Evolutionary conservation across 164 flowering plant genomes (phyloP).

Genomic region (Cinnamomum chago): DNA sequence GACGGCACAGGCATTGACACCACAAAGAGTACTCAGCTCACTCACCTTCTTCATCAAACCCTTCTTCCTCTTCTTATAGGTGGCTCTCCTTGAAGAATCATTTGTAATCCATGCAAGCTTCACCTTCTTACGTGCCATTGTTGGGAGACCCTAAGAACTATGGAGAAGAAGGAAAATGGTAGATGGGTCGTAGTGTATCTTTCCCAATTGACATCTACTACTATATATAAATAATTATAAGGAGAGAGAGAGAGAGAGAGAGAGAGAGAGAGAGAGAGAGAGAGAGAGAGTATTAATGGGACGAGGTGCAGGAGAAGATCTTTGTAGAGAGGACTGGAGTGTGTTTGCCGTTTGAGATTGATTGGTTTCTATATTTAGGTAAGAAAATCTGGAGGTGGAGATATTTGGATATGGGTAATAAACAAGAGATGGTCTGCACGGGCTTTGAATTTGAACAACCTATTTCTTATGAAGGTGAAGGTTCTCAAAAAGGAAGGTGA

Average conservation of each 20-base stretch:
- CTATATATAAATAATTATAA: not conserved
- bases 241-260: not conserved
- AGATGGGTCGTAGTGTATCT: not conserved
- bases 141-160: not conserved
- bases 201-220: not conserved
- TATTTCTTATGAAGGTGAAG: not conserved
- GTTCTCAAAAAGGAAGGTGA: not conserved
- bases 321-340: not conserved
- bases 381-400: not conserved
- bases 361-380: not conserved
- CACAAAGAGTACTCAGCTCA: slow-evolving; percentile 63
- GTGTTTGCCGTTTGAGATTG: not conserved
- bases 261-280: not conserved
- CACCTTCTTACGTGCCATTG: slow-evolving; percentile 65
- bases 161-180: not conserved
- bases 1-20: slow-evolving; percentile 50
- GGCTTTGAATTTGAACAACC: not conserved
- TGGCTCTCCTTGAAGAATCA: slow-evolving; percentile 52
- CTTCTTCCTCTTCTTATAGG: slow-evolving; percentile 62
- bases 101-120: slow-evolving; percentile 52
- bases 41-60: slow-evolving; percentile 64
- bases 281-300: not conserved
- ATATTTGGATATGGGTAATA: not conserved
- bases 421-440: not conserved
- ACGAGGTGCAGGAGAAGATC: not conserved